Conservation (phyloP, 805 yeast genomes). For the Pichia phayaonensis region DNA sequence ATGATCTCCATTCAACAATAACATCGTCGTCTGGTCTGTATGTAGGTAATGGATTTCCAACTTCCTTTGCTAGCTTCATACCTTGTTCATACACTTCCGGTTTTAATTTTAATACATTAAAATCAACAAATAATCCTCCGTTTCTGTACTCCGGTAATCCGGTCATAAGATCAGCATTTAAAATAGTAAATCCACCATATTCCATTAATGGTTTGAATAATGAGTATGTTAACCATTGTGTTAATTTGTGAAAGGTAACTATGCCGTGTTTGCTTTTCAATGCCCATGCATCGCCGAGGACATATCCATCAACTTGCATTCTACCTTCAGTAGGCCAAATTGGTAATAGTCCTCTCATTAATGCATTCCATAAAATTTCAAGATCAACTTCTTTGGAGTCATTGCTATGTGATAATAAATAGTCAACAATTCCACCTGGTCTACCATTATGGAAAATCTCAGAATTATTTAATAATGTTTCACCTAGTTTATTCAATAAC, state of each 20-base stretch:
- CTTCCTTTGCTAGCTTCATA: constrained; percentile 26
- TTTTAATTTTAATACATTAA: constrained; percentile 43
- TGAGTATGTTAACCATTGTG: constrained; percentile 64
- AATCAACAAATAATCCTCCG: constrained; percentile 56
- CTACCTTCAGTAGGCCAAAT: constrained; percentile 59
- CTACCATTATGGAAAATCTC: constrained; percentile 35
- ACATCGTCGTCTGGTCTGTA: constrained; percentile 49
- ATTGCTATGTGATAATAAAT: constrained; percentile 25
- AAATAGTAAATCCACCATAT: constrained; percentile 35
- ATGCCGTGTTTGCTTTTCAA: constrained; percentile 34
- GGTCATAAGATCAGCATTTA: constrained; percentile 37
- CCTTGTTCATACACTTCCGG: constrained; percentile 34
- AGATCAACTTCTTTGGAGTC: constrained; percentile 32
- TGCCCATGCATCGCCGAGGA: constrained; percentile 60
- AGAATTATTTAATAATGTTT: constrained; percentile 32
- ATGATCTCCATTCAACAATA: constrained; percentile 63
- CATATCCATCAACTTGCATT: constrained; percentile 39
- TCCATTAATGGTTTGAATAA: constrained; percentile 43
- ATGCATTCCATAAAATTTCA: constrained; percentile 42
- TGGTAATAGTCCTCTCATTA: constrained; percentile 48
- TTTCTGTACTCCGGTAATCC: constrained; percentile 58
- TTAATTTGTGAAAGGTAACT: constrained; percentile 57
- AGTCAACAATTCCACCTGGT: constrained; percentile 47
- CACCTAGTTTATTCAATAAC: constrained; percentile 41
- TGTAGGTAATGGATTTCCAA: constrained; percentile 36